These are phyloP conservation scores for Fusarium denticulatum DNA, from an alignment of 2,329 filamentous ascomycete species.

Conservation along the genomic window DNA sequence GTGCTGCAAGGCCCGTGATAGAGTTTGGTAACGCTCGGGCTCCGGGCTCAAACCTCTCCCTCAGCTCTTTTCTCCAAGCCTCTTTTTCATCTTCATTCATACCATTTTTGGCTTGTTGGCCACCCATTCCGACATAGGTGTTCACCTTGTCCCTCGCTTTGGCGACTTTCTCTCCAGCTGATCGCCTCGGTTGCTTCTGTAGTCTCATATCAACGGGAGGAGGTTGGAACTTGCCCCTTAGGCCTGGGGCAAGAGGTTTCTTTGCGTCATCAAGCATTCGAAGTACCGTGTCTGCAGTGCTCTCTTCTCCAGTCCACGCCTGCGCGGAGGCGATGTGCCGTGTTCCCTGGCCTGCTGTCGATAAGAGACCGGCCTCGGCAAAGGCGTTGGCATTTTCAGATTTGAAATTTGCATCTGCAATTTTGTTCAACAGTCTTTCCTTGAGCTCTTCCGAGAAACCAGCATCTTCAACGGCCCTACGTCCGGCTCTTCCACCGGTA, in stretches of 20 bases:
- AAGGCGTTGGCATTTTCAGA: constrained; percentile 61
- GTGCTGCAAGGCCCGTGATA: constrained; percentile 78
- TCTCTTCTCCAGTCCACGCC: constrained; percentile 84
- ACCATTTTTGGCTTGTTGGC: constrained; percentile 59
- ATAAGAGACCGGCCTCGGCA: constrained; percentile 57
- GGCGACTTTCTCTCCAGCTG: constrained; percentile 59
- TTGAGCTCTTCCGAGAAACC: constrained; percentile 73
- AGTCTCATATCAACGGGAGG: constrained; percentile 64
- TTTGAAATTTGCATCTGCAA: constrained; percentile 65
- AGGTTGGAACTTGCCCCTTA: constrained; percentile 59
- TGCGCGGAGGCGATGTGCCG: constrained; percentile 72
- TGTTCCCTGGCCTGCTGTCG: constrained; percentile 74
- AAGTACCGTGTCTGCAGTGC: constrained; percentile 76
- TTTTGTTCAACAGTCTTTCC: constrained; percentile 64
- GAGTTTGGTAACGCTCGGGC: constrained; percentile 79
- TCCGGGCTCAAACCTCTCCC: constrained; percentile 80
- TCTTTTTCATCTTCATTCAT: constrained; percentile 78
- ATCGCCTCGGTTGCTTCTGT: constrained; percentile 51
- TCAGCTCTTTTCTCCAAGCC: constrained; percentile 75
- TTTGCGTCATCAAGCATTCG: constrained; percentile 86
- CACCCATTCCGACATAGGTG: constrained; percentile 60
- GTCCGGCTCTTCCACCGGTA: constrained; percentile 68
- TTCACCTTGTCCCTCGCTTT: constrained; percentile 66
- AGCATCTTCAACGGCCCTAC: constrained; percentile 67
- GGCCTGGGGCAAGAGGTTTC: constrained; percentile 69